phyloP scores from a whole-genome alignment of 768 basidiomycete species.

The Pulveroboletus sp. region DNA sequence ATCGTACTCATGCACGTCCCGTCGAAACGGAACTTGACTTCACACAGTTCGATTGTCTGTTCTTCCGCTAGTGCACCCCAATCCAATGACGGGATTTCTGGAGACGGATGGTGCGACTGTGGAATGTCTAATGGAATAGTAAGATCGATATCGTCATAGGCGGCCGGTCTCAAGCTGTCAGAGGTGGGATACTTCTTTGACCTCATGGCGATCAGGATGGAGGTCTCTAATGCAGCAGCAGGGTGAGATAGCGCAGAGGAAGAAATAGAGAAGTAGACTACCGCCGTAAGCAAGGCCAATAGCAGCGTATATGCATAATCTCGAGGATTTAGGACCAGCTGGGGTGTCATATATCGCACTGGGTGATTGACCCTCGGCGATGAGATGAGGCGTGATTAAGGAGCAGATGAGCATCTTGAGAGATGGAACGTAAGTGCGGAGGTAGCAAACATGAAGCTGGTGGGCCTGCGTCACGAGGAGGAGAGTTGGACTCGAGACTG shows the following conservation, averaged over 20 bases:
- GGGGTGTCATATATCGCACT: slow-evolving; percentile 29
- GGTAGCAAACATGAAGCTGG: slow-evolving; percentile 49
- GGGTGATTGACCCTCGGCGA: slow-evolving; percentile 31
- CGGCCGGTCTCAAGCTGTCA: slow-evolving; percentile 23
- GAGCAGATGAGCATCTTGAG: slow-evolving; percentile 48
- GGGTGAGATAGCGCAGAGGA: background rate
- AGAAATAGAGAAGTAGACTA: slow-evolving; percentile 10
- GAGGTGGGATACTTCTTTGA: slow-evolving; percentile 45
- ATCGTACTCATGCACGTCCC: slow-evolving; percentile 40
- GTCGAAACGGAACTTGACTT: slow-evolving; percentile 51
- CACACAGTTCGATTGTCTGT: slow-evolving; percentile 52
- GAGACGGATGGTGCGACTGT: slow-evolving; percentile 7
- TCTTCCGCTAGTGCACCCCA: slow-evolving; percentile 63
- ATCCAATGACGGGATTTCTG: slow-evolving; percentile 26
- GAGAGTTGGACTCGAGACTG: slow-evolving; percentile 50
- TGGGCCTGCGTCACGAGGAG: slow-evolving; percentile 64
- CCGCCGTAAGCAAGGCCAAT: slow-evolving; percentile 61
- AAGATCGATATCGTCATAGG: slow-evolving; percentile 42
- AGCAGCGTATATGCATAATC: slow-evolving; percentile 51
- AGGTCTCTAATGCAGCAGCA: slow-evolving; percentile 38
- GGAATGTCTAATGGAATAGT: slow-evolving; percentile 25
- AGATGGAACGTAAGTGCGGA: slow-evolving; percentile 41
- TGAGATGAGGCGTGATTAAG: slow-evolving; percentile 38
- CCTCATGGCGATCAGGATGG: slow-evolving; percentile 60
- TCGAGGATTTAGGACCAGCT: slow-evolving; percentile 36